Conservation (phyloP, 305 asterid genomes). For the Rubia balearica region DNA sequence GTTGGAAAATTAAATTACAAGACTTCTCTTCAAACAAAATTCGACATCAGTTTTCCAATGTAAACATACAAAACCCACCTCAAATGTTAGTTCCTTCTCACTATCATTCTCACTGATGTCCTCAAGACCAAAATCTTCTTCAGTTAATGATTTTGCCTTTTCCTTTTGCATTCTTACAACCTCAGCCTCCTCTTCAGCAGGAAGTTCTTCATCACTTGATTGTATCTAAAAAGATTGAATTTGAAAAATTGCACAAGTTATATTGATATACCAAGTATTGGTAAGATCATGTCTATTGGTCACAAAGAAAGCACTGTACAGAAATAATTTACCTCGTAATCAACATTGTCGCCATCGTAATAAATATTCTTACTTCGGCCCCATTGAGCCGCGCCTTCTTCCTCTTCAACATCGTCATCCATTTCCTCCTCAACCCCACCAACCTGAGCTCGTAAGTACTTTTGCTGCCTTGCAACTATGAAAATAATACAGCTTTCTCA, state of each 20-base stretch:
- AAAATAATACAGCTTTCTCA: conserved; percentile 4
- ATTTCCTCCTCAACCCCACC: conserved; percentile 72
- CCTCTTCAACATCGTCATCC: conserved; percentile 61
- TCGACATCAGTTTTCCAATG: not conserved
- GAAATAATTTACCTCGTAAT: conserved; percentile 40
- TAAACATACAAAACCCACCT: conserved; percentile 34
- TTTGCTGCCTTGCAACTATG: conserved; percentile 65
- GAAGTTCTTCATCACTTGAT: conserved; percentile 71
- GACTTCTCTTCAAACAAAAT: not conserved
- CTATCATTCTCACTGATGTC: conserved; percentile 40
- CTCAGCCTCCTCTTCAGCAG: conserved; percentile 74
- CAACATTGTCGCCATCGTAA: conserved; percentile 40
- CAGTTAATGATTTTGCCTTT: conserved; percentile 41
- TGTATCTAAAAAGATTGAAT: conserved; percentile 33
- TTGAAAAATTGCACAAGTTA: too few relatives aligned
- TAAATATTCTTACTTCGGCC: conserved; percentile 33
- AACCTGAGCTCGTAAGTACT: conserved; percentile 42
- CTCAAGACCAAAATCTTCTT: conserved; percentile 71
- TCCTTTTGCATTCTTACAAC: conserved; percentile 54
- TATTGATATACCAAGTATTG: not conserved
- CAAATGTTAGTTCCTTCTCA: conserved; percentile 60
- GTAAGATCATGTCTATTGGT: not conserved
- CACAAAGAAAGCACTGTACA: not conserved
- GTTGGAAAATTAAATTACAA: not conserved
- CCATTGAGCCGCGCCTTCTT: conserved; percentile 45